Evolutionary conservation across 345 rosid genomes (phyloP).

Genomic region (Diplotaxis tenuifolia): DNA sequence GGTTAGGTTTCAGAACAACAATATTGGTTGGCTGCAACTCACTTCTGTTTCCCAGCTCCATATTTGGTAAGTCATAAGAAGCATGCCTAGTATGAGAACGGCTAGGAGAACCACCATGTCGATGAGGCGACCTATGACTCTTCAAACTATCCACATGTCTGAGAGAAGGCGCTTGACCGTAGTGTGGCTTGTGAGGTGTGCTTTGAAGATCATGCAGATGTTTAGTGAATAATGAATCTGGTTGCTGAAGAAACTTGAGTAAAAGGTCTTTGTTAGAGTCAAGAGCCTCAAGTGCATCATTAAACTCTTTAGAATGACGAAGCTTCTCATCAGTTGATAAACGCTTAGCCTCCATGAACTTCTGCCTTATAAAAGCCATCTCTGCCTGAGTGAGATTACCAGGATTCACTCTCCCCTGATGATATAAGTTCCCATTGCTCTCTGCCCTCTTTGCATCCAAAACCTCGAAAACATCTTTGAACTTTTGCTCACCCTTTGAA

Average conservation of each 20-base stretch:
- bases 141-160: slow-evolving; percentile 27
- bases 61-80: slow-evolving; percentile 41
- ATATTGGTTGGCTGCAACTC: slow-evolving; percentile 64
- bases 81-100: slow-evolving; percentile 37
- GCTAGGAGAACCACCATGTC: slow-evolving; percentile 37
- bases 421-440: slow-evolving; percentile 36
- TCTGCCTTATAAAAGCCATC: slow-evolving; percentile 67
- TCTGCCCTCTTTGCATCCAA: slow-evolving; percentile 56
- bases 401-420: slow-evolving; percentile 37
- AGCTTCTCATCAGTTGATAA: slow-evolving; percentile 70
- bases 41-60: slow-evolving; percentile 44
- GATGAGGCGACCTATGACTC: slow-evolving; percentile 40
- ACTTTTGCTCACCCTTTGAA: slow-evolving; percentile 77
- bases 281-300: slow-evolving; percentile 73
- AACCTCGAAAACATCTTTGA: slow-evolving; percentile 96
- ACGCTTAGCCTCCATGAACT: slow-evolving; percentile 73
- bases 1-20: slow-evolving; percentile 86
- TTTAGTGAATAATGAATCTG: slow-evolving; percentile 77
- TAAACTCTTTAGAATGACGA: slow-evolving; percentile 74
- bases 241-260: slow-evolving; percentile 81
- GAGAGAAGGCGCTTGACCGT: slow-evolving; percentile 41
- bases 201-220: slow-evolving; percentile 70
- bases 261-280: slow-evolving; percentile 80
- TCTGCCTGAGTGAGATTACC: slow-evolving; percentile 58
- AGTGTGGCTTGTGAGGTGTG: slow-evolving; percentile 44